A percentile compares a stretch with the other conserved stretches of the same genome.
Conservation (phyloP, 345 rosid genomes). For the Gossypium herbaceum region DNA sequence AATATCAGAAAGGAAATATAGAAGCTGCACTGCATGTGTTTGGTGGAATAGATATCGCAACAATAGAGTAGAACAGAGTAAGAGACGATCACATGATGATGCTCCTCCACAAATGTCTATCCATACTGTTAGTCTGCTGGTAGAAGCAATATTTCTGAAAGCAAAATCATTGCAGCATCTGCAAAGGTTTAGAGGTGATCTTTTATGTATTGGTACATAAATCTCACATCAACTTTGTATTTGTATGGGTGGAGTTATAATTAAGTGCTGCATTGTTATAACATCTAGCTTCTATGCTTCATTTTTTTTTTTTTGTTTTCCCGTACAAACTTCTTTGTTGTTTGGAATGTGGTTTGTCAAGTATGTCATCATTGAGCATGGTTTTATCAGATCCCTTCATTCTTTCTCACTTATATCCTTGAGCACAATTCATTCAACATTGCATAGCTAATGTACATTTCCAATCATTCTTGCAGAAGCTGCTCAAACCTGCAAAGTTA, state of each 20-base stretch:
- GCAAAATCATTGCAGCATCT: slow-evolving; percentile 70
- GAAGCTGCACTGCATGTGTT: slow-evolving; percentile 82
- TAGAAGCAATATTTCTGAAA: slow-evolving; percentile 79
- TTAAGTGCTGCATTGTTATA: background rate
- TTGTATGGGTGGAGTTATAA: slow-evolving; percentile 1
- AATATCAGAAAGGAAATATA: slow-evolving; percentile 77
- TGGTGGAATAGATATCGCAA: slow-evolving; percentile 75
- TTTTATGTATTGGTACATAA: background rate
- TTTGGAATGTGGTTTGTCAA: slow-evolving; percentile 1
- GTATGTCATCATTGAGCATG: background rate
- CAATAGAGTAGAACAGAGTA: slow-evolving; percentile 48
- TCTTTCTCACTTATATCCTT: background rate
- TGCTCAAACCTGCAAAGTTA: slow-evolving; percentile 77
- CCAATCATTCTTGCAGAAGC: slow-evolving; percentile 65
- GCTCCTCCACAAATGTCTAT: slow-evolving; percentile 57
- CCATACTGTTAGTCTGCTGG: slow-evolving; percentile 61
- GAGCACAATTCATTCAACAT: background rate
- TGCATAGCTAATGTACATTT: slow-evolving; percentile 27
- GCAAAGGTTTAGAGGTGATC: slow-evolving; percentile 58
- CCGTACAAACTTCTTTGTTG: background rate
- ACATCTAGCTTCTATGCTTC: background rate
- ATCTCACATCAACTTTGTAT: background rate
- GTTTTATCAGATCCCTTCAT: background rate
- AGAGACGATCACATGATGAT: slow-evolving; percentile 41
- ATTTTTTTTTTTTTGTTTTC: background rate